These are phyloP conservation scores for Ceratocystis colombiana DNA, from an alignment of 2,329 filamentous ascomycete genomes.

Conservation along the genomic window DNA sequence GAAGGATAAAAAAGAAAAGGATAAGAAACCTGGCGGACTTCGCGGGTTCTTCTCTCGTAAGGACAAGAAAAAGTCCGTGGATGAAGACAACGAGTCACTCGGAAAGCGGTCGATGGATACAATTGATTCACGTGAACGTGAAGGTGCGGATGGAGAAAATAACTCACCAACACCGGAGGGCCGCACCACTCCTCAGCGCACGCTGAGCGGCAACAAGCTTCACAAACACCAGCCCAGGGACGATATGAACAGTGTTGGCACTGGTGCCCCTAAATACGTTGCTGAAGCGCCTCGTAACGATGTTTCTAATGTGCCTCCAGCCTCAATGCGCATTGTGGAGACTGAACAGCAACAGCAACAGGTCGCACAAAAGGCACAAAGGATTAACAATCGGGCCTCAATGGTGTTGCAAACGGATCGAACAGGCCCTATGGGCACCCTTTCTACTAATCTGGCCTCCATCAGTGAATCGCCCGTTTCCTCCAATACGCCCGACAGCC, in stretches of 20 bases:
- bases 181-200: slow-evolving; percentile 40
- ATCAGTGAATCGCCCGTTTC: slow-evolving; percentile 32
- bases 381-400: slow-evolving; percentile 18
- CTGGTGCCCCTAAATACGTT: slow-evolving; percentile 22
- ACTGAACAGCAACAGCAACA: slow-evolving; percentile 39
- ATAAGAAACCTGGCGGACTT: slow-evolving; percentile 48
- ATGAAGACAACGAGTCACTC: slow-evolving; percentile 50
- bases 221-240: slow-evolving; percentile 53
- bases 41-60: slow-evolving; percentile 54
- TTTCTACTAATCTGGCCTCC: slow-evolving; percentile 1
- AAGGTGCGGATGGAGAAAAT: slow-evolving; percentile 8
- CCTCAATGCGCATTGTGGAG: slow-evolving; percentile 51
- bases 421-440: neutral
- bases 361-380: slow-evolving; percentile 18
- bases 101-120: slow-evolving; percentile 29
- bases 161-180: slow-evolving; percentile 35
- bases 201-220: slow-evolving; percentile 49
- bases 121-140: slow-evolving; percentile 19
- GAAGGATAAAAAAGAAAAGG: slow-evolving; percentile 63
- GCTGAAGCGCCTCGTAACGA: slow-evolving; percentile 40
- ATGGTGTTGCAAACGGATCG: slow-evolving; percentile 16
- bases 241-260: slow-evolving; percentile 37
- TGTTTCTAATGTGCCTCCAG: slow-evolving; percentile 46
- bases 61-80: slow-evolving; percentile 47
- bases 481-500: slow-evolving; percentile 44